These are phyloP conservation scores for Uronychia binucleata DNA, from an alignment of 73 alveolate species.

Conservation along the genomic window DNA sequence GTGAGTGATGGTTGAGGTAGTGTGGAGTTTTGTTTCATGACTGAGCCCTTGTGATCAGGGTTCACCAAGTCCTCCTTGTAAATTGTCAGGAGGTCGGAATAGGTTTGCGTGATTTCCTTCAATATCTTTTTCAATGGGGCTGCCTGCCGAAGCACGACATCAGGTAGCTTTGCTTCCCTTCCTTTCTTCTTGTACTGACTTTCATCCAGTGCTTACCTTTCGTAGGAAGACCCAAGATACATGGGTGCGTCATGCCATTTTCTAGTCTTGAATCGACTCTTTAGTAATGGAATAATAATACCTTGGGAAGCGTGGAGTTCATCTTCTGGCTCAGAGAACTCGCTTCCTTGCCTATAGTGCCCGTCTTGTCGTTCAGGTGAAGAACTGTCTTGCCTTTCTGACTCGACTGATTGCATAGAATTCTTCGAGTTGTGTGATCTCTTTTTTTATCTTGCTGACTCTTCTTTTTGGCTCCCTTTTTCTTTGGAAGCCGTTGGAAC, in stretches of 20 bases:
- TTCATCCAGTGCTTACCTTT: background rate
- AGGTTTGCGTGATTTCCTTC: background rate
- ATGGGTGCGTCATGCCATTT: background rate
- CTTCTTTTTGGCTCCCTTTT: no score
- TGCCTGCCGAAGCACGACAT: background rate
- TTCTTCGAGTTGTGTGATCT: no score
- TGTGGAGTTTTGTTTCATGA: background rate
- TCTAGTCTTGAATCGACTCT: background rate
- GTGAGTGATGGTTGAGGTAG: no score
- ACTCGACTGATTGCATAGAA: no score
- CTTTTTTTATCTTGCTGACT: no score
- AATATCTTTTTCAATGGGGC: constrained; percentile 9
- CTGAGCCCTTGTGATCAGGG: background rate
- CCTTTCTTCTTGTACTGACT: background rate
- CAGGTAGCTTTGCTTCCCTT: background rate
- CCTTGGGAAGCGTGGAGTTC: no score
- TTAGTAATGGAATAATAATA: background rate
- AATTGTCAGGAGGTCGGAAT: constrained; percentile 11
- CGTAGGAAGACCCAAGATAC: background rate
- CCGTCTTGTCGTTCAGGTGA: no score
- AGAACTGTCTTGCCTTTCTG: no score
- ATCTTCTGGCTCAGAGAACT: no score
- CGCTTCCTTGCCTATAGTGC: no score
- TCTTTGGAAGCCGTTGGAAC: no score
- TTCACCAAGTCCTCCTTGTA: constrained; percentile 17